These are phyloP conservation scores for Salvia splendens DNA, from an alignment of 257 asterid species.

Conservation along the genomic window DNA sequence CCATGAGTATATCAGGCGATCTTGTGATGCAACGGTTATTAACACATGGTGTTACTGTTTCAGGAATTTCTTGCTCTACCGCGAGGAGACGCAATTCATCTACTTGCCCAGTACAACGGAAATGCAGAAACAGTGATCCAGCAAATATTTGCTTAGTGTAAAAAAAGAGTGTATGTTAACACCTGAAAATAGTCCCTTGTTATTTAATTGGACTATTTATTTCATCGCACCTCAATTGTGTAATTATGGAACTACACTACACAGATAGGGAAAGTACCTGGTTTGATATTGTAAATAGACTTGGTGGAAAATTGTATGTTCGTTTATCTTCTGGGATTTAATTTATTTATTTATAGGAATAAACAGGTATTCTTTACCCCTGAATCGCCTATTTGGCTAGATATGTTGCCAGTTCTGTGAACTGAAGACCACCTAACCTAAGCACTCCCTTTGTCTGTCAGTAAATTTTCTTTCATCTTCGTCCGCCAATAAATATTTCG, in stretches of 20 bases:
- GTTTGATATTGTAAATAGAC: conserved; percentile 9
- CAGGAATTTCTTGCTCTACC: conserved; percentile 99
- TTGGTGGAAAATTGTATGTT: neutral
- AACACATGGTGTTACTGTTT: conserved; percentile 21
- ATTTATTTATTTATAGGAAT: neutral
- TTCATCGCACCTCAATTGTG: neutral
- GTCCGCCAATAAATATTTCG: no score
- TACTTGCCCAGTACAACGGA: conserved; percentile 86
- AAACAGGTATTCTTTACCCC: neutral
- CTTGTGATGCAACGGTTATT: neutral
- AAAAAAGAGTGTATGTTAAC: conserved; percentile 13
- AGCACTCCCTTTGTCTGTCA: no score
- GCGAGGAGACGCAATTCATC: conserved; percentile 97
- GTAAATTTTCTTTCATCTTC: no score
- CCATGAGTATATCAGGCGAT: neutral
- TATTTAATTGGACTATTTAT: conserved; percentile 32
- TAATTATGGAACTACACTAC: neutral
- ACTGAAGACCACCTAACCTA: no score
- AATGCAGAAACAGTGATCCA: conserved; percentile 92
- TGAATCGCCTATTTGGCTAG: no score
- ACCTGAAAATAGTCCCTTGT: conserved; percentile 29
- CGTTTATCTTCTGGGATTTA: neutral
- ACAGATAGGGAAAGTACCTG: neutral
- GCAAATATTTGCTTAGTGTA: conserved; percentile 69
- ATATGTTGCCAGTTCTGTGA: no score